A percentile compares a stretch with the other conserved stretches of the same genome.
Conservation (phyloP, 148 eudicot genomes). For the Vaccinium myrtillus region DNA sequence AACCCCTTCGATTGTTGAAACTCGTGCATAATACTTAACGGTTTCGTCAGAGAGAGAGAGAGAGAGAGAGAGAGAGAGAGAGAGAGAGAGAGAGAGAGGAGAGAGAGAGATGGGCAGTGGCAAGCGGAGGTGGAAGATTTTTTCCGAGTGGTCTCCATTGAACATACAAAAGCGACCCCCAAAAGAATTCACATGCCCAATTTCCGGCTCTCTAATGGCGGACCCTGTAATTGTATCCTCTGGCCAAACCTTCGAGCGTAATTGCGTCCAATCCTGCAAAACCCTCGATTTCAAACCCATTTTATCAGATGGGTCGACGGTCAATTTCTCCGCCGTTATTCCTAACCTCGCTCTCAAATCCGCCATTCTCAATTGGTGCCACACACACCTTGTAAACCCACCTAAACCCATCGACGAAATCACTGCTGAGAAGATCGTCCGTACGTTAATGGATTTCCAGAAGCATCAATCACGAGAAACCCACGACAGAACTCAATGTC, state of each 20-base stretch:
- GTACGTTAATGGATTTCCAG: conserved; percentile 19
- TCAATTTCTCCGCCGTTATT: conserved; percentile 53
- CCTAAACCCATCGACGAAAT: conserved; percentile 42
- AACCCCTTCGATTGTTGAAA: not conserved
- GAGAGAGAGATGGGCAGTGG: conserved; percentile 43
- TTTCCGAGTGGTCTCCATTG: conserved; percentile 46
- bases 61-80: no score
- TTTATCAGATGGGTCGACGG: conserved; percentile 53
- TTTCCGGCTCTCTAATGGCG: conserved; percentile 66
- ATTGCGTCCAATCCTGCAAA: conserved; percentile 63
- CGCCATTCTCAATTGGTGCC: conserved; percentile 61
- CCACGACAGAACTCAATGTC: not conserved
- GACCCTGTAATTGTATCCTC: conserved; percentile 87
- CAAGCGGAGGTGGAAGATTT: conserved; percentile 60
- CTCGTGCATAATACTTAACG: not conserved
- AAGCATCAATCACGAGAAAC: conserved; percentile 10
- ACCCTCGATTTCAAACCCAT: conserved; percentile 43
- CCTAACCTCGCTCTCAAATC: conserved; percentile 68
- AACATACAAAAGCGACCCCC: conserved; percentile 23
- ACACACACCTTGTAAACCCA: conserved; percentile 16
- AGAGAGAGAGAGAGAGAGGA: not conserved
- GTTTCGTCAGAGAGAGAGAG: conserved; percentile 9
- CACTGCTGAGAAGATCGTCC: conserved; percentile 48
- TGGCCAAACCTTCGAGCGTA: conserved; percentile 83
- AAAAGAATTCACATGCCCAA: conserved; percentile 66